These are phyloP conservation scores for Dendrocalamus latiflorus DNA, from an alignment of 202 grass and related monocot genomes.

Conservation along the genomic window DNA sequence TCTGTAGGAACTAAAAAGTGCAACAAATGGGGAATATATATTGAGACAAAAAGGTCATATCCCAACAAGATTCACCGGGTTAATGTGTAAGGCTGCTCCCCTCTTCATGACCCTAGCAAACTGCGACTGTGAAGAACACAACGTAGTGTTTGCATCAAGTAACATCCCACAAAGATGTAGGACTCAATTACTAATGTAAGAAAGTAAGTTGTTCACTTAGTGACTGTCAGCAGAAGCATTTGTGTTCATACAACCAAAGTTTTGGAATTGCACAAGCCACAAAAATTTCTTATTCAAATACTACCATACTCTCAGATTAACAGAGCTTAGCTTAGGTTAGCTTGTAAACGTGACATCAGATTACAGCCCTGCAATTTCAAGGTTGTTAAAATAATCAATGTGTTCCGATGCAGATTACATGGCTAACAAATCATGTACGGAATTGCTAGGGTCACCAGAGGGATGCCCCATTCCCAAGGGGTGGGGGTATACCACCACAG, in stretches of 20 bases:
- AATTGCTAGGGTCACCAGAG: too few species aligned
- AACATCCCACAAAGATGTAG: neutral
- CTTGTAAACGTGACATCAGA: neutral
- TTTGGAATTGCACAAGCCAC: neutral
- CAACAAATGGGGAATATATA: neutral
- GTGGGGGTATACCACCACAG: too few species aligned
- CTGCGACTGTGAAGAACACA: neutral
- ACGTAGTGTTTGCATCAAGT: neutral
- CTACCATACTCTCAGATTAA: neutral
- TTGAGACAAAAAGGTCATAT: neutral
- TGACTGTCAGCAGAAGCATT: neutral
- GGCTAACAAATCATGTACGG: too few species aligned
- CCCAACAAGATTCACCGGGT: neutral
- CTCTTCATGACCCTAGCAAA: neutral
- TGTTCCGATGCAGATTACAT: neutral
- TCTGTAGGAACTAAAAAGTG: neutral
- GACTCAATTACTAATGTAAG: neutral
- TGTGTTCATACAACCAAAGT: neutral
- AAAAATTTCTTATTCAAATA: neutral
- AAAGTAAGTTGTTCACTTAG: neutral
- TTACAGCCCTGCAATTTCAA: neutral
- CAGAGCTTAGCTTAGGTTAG: neutral
- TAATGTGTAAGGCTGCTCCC: neutral
- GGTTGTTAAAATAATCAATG: neutral
- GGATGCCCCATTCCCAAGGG: too few species aligned